Percentiles rank a stretch among this genome's conserved stretches.
phyloP scores from a whole-genome alignment of 1,139 yeast species.

The Meyerozyma sp. region DNA sequence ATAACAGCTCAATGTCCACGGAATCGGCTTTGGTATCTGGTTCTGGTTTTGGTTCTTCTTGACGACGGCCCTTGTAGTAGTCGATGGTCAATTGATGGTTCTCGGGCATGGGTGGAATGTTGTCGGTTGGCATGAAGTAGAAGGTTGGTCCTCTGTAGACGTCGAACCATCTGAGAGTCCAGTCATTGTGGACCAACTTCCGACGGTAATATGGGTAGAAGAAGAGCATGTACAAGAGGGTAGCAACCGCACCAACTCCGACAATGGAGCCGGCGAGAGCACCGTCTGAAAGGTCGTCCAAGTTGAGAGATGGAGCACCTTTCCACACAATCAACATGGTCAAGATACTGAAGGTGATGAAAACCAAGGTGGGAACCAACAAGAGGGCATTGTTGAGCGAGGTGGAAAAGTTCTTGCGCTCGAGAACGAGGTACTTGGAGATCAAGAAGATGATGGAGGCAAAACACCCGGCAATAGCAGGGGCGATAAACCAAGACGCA shows the following conservation, averaged over 20 bases:
- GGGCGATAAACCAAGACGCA: slow-evolving; percentile 82
- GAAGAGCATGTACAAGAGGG: slow-evolving; percentile 46
- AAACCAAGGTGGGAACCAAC: slow-evolving; percentile 59
- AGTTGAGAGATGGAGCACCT: slow-evolving; percentile 63
- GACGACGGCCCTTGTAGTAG: slow-evolving; percentile 60
- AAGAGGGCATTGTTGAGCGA: slow-evolving; percentile 51
- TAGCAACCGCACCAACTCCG: slow-evolving; percentile 60
- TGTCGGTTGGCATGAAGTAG: slow-evolving; percentile 50
- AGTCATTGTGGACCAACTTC: slow-evolving; percentile 56
- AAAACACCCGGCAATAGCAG: slow-evolving; percentile 62
- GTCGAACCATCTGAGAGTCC: slow-evolving; percentile 62
- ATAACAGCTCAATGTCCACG: slow-evolving; percentile 7
- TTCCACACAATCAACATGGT: slow-evolving; percentile 64
- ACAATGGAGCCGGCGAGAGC: slow-evolving; percentile 53
- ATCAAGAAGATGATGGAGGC: slow-evolving; percentile 55
- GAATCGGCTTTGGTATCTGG: slow-evolving; percentile 6
- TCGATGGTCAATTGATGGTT: slow-evolving; percentile 54
- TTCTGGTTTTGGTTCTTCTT: slow-evolving; percentile 15
- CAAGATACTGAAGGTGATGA: slow-evolving; percentile 54
- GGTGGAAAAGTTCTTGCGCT: slow-evolving; percentile 40
- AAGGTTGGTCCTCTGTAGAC: slow-evolving; percentile 52
- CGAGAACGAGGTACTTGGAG: slow-evolving; percentile 58
- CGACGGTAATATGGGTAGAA: slow-evolving; percentile 61
- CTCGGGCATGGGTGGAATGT: slow-evolving; percentile 63
- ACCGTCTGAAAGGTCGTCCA: slow-evolving; percentile 45